Conservation (phyloP, 176 grass and related monocot species). For the Guadua angustifolia region DNA sequence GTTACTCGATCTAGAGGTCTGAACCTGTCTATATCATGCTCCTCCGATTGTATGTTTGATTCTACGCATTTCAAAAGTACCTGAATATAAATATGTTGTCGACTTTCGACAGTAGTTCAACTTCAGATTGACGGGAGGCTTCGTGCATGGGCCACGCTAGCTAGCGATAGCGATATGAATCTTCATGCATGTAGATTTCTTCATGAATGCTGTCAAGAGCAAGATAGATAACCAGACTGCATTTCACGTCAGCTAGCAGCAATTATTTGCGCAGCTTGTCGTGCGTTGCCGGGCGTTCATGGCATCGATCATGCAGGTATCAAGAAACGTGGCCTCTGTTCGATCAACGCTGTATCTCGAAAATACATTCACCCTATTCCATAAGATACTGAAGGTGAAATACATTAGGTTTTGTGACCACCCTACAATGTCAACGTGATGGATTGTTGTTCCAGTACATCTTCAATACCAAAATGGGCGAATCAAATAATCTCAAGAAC, state of each 20-base stretch:
- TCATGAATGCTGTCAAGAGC: neutral
- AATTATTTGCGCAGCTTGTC: neutral
- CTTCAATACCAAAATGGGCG: neutral
- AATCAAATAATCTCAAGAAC: neutral
- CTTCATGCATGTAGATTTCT: neutral
- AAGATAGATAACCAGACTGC: no score
- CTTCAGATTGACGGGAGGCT: neutral
- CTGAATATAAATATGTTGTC: no score
- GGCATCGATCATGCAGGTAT: neutral
- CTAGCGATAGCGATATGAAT: neutral
- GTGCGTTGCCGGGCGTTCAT: neutral
- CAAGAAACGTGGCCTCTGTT: neutral
- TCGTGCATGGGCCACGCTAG: slow-evolving; percentile 1
- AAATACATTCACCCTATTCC: neutral
- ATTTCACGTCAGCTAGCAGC: no score
- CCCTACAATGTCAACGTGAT: neutral
- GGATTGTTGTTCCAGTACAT: neutral
- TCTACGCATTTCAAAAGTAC: no score
- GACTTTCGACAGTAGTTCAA: no score
- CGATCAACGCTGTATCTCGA: neutral
- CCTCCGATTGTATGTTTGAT: no score
- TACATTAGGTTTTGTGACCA: neutral
- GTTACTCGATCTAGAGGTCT: no score
- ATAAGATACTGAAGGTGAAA: neutral
- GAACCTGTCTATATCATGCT: no score